Conservation (phyloP, 176 grass and related monocot species). For the Ananas comosus region DNA sequence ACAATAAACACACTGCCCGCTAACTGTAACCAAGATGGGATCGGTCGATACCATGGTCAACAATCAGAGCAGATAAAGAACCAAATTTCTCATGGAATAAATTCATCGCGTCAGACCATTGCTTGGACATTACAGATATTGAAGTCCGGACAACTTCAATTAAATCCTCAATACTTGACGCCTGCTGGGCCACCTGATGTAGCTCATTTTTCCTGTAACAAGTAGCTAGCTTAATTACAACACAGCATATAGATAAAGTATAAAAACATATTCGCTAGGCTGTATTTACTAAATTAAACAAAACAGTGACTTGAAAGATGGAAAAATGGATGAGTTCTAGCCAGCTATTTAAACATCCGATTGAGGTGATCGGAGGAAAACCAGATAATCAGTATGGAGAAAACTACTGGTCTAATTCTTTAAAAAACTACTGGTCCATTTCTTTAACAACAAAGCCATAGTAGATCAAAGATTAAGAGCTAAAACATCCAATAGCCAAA, state of each 20-base stretch:
- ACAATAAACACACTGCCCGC: background rate
- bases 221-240: conserved; percentile 4
- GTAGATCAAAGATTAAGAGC: too few species aligned
- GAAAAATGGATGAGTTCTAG: background rate
- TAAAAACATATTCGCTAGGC: background rate
- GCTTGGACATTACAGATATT: conserved; percentile 83
- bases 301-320: background rate
- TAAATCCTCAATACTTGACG: conserved; percentile 96
- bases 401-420: too few species aligned
- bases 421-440: too few species aligned
- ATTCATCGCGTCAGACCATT: conserved; percentile 75
- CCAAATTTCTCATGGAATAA: conserved; percentile 80
- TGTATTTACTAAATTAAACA: background rate
- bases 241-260: background rate
- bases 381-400: too few species aligned
- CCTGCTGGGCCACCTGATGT: conserved; percentile 95
- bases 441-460: too few species aligned
- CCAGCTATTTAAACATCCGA: too few species aligned
- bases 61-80: conserved; percentile 57
- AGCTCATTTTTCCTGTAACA: conserved; percentile 83
- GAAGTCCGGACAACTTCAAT: conserved; percentile 71
- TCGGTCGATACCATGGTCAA: conserved; percentile 52
- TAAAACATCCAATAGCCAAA: too few species aligned
- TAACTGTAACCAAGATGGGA: conserved; percentile 19
- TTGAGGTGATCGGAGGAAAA: too few species aligned